These are phyloP conservation scores for Tolypocladium sp. DNA, from an alignment of 2,329 filamentous ascomycete genomes.

Conservation along the genomic window DNA sequence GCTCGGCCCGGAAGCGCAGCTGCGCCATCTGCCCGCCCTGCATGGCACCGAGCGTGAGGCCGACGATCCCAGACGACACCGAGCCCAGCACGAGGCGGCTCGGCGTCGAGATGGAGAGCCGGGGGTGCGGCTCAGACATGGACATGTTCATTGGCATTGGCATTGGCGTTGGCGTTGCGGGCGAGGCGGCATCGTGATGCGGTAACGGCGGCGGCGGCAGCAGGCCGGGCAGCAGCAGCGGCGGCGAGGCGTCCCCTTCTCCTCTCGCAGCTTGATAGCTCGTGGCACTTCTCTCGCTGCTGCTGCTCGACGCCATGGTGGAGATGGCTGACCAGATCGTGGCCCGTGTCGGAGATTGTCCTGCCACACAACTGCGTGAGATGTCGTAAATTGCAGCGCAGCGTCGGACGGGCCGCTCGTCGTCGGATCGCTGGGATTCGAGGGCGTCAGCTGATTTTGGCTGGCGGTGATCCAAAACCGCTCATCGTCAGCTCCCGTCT, in stretches of 20 bases:
- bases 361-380: neutral
- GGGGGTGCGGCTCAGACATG: slow-evolving; percentile 23
- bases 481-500: neutral
- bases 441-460: neutral
- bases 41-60: slow-evolving; percentile 59
- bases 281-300: neutral
- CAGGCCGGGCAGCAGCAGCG: neutral
- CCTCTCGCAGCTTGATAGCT: neutral
- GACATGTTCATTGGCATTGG: neutral
- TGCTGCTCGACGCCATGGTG: neutral
- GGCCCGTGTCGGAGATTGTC: neutral
- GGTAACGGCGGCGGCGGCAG: neutral
- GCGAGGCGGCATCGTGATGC: neutral
- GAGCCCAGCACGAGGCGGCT: slow-evolving; percentile 58
- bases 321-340: neutral
- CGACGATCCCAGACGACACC: slow-evolving; percentile 54
- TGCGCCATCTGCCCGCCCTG: slow-evolving; percentile 67
- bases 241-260: neutral
- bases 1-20: slow-evolving; percentile 86
- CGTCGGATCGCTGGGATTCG: neutral
- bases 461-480: neutral
- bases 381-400: neutral
- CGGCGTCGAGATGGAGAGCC: slow-evolving; percentile 54
- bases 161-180: neutral
- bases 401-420: neutral